Base-by-base conservation (phyloP, 129 eudicot genomes). In the Scalesia atractyloides region DNA sequence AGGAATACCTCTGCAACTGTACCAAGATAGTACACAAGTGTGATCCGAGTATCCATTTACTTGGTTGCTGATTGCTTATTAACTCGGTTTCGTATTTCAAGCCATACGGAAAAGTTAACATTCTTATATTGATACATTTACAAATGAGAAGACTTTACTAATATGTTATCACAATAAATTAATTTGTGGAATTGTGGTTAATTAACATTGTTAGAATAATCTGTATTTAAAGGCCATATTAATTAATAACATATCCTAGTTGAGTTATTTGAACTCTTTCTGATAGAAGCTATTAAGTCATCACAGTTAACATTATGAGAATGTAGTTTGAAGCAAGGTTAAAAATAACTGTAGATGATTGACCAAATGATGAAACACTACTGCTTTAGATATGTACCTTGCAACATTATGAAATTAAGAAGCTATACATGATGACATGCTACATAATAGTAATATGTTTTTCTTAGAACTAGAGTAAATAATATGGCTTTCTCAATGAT, bases 1-100 rank as follows among this genome's bases (percentile, higher is more conserved):
- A 53, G 92, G 89, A 68, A 76, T 87, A 57, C 82, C 89, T 16
- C 80, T 87, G 83, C 83, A 73, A 48, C 83, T 84, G 53, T 82
- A 58, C 75, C 72, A 81, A 79, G 83, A 87, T 72, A 74, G 61
- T 73, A 73, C 79, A 76, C 85, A 87, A 76, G 86, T 84, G 84
- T 75, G 88, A 57, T 61, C 76, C 26, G 49, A 74, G 80, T 61
- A 61, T 62, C 18, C 73, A 62, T 54, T 75, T 68, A 62, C 73
- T 53, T 79, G 68, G 72, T 72, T 79, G 39, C 58, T 65, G 62
- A 39, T 70, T 70, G 60, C 24, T 36, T 62, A 50, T 56, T 53
- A 79, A 54, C 66, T 37, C 9, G 24, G 68, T 60, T 71, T 79
- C 33, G 54, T 18, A 65, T 65, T 46, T 44, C 73, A 51, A 69